Evolutionary conservation across 2,329 filamentous ascomycete species (phyloP).

Genomic region (Knoxdaviesia capensis): DNA sequence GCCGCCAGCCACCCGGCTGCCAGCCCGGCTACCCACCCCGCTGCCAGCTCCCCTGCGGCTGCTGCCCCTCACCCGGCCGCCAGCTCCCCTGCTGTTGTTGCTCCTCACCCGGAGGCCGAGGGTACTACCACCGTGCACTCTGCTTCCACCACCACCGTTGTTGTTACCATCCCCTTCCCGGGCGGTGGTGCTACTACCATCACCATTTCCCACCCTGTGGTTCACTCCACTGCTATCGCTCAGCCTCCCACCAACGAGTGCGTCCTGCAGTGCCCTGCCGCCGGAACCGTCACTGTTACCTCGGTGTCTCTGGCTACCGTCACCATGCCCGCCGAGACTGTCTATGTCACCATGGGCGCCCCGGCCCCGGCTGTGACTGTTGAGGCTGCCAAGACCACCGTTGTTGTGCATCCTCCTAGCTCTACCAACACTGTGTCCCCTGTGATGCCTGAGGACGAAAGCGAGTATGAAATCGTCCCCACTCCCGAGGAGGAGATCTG

Average conservation of each 20-base stretch:
- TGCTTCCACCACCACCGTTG: slow-evolving; percentile 5
- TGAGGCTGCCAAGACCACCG: not conserved
- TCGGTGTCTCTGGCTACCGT: slow-evolving; percentile 5
- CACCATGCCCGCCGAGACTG: slow-evolving; percentile 9
- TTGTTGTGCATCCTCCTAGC: too few species aligned
- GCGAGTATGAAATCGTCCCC: slow-evolving; percentile 5
- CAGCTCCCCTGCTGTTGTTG: too few species aligned
- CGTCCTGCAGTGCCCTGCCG: slow-evolving; percentile 3
- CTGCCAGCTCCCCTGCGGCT: slow-evolving; percentile 5
- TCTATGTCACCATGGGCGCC: slow-evolving; percentile 10
- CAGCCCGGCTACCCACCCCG: not conserved
- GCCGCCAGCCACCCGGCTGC: not conserved
- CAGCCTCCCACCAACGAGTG: too few species aligned
- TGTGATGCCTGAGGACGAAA: not conserved
- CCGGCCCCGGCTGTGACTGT: slow-evolving; percentile 1
- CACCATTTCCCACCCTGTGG: too few species aligned
- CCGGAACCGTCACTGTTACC: slow-evolving; percentile 8
- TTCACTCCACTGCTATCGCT: too few species aligned
- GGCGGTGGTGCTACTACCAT: too few species aligned
- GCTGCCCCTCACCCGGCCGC: not conserved
- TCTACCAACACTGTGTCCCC: too few species aligned
- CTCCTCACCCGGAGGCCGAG: not conserved
- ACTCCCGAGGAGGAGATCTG: slow-evolving; percentile 1
- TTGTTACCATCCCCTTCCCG: not conserved
- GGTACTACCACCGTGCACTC: not conserved